These are phyloP conservation scores for Boletus edulis DNA, from an alignment of 768 basidiomycete genomes.

Conservation along the genomic window DNA sequence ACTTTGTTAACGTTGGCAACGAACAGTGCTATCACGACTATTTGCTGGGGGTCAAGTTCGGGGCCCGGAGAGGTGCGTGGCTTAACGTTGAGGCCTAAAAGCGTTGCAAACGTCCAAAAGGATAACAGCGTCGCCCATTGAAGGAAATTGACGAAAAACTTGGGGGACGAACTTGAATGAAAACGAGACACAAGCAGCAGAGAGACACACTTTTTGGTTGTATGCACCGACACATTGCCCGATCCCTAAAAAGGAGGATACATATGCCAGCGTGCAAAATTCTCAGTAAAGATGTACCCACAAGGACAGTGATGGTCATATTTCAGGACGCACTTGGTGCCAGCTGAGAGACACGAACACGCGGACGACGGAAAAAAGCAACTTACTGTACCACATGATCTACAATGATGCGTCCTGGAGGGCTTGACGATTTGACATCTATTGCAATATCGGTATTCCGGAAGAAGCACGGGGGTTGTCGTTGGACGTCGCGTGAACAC, in stretches of 20 bases:
- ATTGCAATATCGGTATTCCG: conserved; percentile 66
- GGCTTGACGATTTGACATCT: conserved; percentile 70
- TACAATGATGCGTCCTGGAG: conserved; percentile 75
- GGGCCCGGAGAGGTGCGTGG: conserved; percentile 17
- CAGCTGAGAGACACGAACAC: background rate
- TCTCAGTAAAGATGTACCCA: conserved; percentile 34
- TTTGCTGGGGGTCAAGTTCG: conserved; percentile 60
- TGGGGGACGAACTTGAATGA: background rate
- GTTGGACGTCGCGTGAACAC: conserved; percentile 34
- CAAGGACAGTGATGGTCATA: conserved; percentile 93
- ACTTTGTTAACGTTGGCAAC: conserved; percentile 28
- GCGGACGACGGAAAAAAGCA: background rate
- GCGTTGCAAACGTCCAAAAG: conserved; percentile 59
- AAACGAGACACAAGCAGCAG: background rate
- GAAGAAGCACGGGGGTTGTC: conserved; percentile 48
- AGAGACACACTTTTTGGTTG: conserved; percentile 72
- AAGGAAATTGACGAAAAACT: conserved; percentile 87
- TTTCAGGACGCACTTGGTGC: conserved; percentile 66
- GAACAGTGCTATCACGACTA: conserved; percentile 74
- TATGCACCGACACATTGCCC: conserved; percentile 92
- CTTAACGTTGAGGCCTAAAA: conserved; percentile 51
- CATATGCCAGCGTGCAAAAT: background rate
- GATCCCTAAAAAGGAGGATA: conserved; percentile 55
- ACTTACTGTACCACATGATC: conserved; percentile 77
- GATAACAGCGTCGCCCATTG: conserved; percentile 60